Base-by-base conservation (phyloP, 805 yeast species). In the Yarrowia sp. region DNA sequence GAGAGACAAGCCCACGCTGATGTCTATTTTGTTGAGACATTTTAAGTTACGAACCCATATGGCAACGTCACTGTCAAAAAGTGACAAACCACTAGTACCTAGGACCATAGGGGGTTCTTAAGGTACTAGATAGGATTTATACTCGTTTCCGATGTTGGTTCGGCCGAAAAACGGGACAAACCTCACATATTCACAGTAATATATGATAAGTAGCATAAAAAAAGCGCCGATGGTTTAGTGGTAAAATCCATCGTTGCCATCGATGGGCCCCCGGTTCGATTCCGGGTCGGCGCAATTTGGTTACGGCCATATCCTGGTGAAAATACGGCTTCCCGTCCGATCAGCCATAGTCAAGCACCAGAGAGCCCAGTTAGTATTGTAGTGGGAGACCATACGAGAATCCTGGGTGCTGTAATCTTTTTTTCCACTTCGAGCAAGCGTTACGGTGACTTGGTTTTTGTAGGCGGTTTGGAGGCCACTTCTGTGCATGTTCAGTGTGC, bases 231-330 rank as follows among this genome's bases (percentile, higher is more conserved):
- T 55, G 61, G 61, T 55, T 55, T 55, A 55, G 61, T 55, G 61
- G 61, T 55, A 55, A 55, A 55, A 55, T 55, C 61, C 61, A 55
- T 55, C 61, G 61, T 55, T 55, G 61, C 61, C 61, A 55, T 55
- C 61, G 61, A 55, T 55, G 61, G 61, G 61, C 61, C 61, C 61
- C 61, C 61, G 61, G 61, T 55, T 55, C 61, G 61, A 55, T 55
- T 55, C 61, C 61, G 61, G 61, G 61, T 55, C 61, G 61, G 61
- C 61, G 61, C 61, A 55, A 26, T 40, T 53, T 22, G 61, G 61
- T 55, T 55, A 55, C 61, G 61, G 61, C 61, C 61, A 55, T 55
- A 55, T 55, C 61, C 61, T 55, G 61, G 61, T 55, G 61, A 55
- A 55, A 55, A 40, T 55, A 55, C 48, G 48, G 63, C 48, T 55